phyloP scores from a whole-genome alignment of 1,284 basidiomycete species.

The Rhodotorula sp. region DNA sequence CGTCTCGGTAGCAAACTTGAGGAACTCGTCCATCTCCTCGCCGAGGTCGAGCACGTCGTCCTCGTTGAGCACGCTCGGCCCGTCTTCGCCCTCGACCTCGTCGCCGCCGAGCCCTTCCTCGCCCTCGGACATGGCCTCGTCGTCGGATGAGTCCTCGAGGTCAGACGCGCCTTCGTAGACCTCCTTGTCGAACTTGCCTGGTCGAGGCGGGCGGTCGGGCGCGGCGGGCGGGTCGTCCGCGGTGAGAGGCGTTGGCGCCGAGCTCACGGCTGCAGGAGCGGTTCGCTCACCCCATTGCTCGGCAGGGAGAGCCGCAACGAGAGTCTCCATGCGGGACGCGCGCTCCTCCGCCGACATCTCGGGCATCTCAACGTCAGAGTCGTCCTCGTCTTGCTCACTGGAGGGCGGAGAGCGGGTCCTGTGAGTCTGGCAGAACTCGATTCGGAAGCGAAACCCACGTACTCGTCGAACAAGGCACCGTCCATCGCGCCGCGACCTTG shows the following conservation, averaged over 20 bases:
- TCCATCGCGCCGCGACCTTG: constrained; percentile 81
- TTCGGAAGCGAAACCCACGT: constrained; percentile 49
- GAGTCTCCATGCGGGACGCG: constrained; percentile 48
- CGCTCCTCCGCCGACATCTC: constrained; percentile 47
- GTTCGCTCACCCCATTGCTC: constrained; percentile 53
- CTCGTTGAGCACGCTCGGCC: constrained; percentile 54
- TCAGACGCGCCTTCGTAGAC: constrained; percentile 43
- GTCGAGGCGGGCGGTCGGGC: not conserved
- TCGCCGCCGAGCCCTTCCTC: constrained; percentile 24
- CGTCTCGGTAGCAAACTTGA: constrained; percentile 85
- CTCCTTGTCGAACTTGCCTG: constrained; percentile 29
- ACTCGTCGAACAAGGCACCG: constrained; percentile 86
- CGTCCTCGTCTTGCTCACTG: constrained; percentile 26
- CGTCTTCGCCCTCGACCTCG: constrained; percentile 55
- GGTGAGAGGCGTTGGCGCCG: not conserved
- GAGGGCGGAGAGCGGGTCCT: not conserved
- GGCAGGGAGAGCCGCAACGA: constrained; percentile 51
- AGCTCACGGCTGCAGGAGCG: constrained; percentile 23
- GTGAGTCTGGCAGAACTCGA: not conserved
- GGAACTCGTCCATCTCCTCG: constrained; percentile 85
- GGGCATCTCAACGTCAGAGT: constrained; percentile 41
- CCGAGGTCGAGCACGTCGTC: constrained; percentile 74
- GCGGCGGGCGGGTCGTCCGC: not conserved
- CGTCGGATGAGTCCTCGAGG: constrained; percentile 33
- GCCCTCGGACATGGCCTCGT: constrained; percentile 21